Evolutionary conservation across 2,329 filamentous ascomycete species (phyloP), one percentile per base, ranked within the genome.

Genomic region (Stachybotrys echinatus): DNA sequence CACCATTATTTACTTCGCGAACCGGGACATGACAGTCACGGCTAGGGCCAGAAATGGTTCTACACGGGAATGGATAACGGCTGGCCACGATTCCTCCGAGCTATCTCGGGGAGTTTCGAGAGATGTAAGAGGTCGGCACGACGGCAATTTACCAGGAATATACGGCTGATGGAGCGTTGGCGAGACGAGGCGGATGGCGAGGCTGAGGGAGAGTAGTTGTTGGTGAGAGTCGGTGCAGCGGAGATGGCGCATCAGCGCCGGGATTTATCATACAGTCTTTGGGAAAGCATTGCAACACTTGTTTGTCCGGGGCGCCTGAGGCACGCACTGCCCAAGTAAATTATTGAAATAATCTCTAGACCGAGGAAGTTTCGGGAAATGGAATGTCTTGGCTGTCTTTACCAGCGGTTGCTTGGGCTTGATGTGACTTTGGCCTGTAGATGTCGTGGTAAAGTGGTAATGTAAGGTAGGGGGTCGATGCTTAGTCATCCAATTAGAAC

Each of bases 21-120:
- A 53, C 47, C 55, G 51, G 54, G 63, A 58, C 59, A 58, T 62
- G 54, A 59, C 48, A 61, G 60, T 64, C 57, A 52, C 47, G 51
- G 48, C 47, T 50, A 52, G 52, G 56, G 53, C 52, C 62, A 58
- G 63, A 58, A 61, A 64, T 54, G 63, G 61, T 55, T 18, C 55
- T 48, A 51, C 56, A 56, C 55, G 59, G 56, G 10, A 61, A 63
- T 54, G 63, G 55, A 58, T 55, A 14, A 14, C 27, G 27, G 27
- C 14, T 10, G 27, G 27, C 10, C 27, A 34, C 10, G 10, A 14
- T 53, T 21, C 12, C 12, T 38, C 54, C 37, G 48, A 45, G 14
- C 21, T 22, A 45, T 45, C 14, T 23, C 14, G 40, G 40, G 14
- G 19, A 43, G 21, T 34, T 34, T 34, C 27, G 14, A 34, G 27